Evolutionary conservation across 1,139 yeast genomes (phyloP), one percentile per base, ranked within the genome.

Genomic region (Schizosaccharomyces versatilis): DNA sequence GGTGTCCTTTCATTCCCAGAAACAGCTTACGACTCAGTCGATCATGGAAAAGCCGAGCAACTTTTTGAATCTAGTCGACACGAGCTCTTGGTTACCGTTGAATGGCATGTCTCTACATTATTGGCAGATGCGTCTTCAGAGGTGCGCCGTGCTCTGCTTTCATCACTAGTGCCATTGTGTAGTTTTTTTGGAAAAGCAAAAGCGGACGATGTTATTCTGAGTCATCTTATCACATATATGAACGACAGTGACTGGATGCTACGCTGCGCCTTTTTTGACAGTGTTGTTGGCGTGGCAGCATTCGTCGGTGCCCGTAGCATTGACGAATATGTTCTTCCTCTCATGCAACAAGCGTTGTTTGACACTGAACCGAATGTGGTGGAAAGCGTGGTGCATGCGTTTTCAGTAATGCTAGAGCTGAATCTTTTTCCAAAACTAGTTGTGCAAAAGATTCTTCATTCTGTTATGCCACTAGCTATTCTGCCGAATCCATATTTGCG

Each of bases 401-500:
- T 90, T 57, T 71, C 74, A n/a, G 71, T 74, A 42, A 65, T 81
- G 41, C 70, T 74, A n/a, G 73, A 71, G 48, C 65, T 78, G 17
- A 83, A 83, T 0, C 62, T 81, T 36, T 68, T 81, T 7, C 67
- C 73, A 41, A 69, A 71, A 53, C 68, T 69, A 2, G 69, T 71
- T 52, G 65, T 74, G 38, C 75, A 79, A 75, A 81, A 77, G 57
- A 63, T 79, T 3, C 66, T 78, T 9, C 68, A 68, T 3, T 67
- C 71, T 2, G 69, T 77, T 0, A 68, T 76, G 3, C 75, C 77
- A 54, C 69, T 81, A 52, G 65, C 82, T 0, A 66, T 90, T 8
- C 96, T 86, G 64, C 98, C 98, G 0, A 86, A 86, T 65, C 81
- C 79, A 57, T 81, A 94, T 81, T 80, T 90, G 7, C 70, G 95